phyloP scores from a whole-genome alignment of 1,284 basidiomycete species.

The Schizophyllum amplum region DNA sequence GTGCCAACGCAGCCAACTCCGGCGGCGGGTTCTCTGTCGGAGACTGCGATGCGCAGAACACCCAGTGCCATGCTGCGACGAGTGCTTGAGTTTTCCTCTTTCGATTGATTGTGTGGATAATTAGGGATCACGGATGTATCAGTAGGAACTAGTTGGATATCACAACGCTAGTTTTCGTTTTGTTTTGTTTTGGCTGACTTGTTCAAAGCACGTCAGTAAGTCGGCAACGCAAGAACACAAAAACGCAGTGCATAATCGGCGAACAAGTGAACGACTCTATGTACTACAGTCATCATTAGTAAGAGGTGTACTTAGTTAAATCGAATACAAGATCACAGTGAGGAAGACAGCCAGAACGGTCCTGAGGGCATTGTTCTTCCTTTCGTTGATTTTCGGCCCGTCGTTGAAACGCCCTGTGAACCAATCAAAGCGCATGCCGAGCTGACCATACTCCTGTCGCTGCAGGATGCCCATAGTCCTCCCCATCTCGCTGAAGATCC shows the following conservation, averaged over 20 bases:
- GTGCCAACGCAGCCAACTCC: constrained; percentile 38
- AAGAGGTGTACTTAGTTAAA: too few relatives aligned
- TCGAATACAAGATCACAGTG: too few relatives aligned
- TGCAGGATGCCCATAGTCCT: constrained; percentile 37
- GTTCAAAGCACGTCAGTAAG: too few relatives aligned
- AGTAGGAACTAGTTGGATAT: not conserved
- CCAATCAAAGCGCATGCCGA: constrained; percentile 47
- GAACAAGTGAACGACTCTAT: too few relatives aligned
- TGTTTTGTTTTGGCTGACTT: not conserved
- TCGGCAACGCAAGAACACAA: too few relatives aligned
- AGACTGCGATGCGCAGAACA: constrained; percentile 44
- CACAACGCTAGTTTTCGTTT: not conserved
- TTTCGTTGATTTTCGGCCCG: constrained; percentile 30
- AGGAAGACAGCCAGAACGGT: too few relatives aligned
- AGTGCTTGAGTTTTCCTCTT: not conserved
- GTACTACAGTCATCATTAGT: too few relatives aligned
- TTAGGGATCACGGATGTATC: not conserved
- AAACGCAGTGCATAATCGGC: too few relatives aligned
- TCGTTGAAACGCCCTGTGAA: constrained; percentile 35
- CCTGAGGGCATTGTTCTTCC: constrained; percentile 30
- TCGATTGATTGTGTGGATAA: not conserved
- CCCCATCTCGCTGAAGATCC: constrained; percentile 44
- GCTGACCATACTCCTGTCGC: constrained; percentile 28
- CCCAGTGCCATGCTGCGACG: constrained; percentile 29
- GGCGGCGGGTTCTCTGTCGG: constrained; percentile 32